Evolutionary conservation across 345 rosid species (phyloP).

Genomic region (Cochlearia excelsa): DNA sequence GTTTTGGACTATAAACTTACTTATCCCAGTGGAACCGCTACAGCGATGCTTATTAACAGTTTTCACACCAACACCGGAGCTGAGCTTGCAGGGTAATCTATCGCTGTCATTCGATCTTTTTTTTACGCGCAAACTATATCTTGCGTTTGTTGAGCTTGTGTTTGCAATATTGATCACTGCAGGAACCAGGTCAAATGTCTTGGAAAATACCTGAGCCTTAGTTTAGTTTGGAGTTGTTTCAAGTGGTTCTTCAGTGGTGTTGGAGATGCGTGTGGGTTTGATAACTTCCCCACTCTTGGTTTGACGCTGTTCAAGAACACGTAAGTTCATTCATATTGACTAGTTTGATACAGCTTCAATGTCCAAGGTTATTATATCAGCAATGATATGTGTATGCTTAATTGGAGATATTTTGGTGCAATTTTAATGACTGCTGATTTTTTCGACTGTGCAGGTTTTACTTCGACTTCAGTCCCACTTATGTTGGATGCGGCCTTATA

Average conservation of each 20-base stretch:
- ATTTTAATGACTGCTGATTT: neutral
- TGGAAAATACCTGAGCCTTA: slow-evolving; percentile 84
- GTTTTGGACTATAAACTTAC: slow-evolving; percentile 87
- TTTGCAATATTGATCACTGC: slow-evolving; percentile 28
- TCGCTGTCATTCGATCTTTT: neutral
- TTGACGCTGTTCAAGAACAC: slow-evolving; percentile 74
- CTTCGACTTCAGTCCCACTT: slow-evolving; percentile 92
- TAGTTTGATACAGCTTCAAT: no score
- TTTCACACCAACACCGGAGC: slow-evolving; percentile 86
- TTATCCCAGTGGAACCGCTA: slow-evolving; percentile 95
- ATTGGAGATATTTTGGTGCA: no score
- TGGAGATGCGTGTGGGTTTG: slow-evolving; percentile 93
- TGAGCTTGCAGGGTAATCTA: slow-evolving; percentile 79
- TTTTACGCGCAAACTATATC: neutral
- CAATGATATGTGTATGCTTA: neutral
- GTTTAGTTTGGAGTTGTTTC: slow-evolving; percentile 93
- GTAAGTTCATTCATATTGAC: slow-evolving; percentile 40
- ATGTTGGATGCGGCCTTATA: slow-evolving; percentile 94
- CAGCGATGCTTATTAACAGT: slow-evolving; percentile 92
- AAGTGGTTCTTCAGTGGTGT: slow-evolving; percentile 97
- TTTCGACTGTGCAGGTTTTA: slow-evolving; percentile 56
- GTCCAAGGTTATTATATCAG: neutral
- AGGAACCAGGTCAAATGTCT: slow-evolving; percentile 88
- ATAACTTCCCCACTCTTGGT: slow-evolving; percentile 87
- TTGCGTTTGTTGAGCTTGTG: neutral